phyloP scores from a whole-genome alignment of 1,284 basidiomycete genomes.

The Austroboletus niveus region DNA sequence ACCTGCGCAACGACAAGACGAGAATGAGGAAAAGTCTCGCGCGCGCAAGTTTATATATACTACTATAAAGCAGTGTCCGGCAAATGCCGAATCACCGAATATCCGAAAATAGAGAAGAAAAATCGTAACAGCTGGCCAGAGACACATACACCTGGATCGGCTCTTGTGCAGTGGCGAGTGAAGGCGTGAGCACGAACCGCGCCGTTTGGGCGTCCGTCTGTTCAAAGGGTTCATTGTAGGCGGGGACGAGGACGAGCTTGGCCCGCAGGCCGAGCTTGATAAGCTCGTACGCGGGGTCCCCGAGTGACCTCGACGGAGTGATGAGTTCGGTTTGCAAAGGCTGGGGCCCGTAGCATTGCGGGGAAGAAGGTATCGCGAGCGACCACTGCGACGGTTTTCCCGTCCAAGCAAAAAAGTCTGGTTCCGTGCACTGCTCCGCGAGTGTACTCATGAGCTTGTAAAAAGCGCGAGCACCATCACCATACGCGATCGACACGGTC shows the following conservation, averaged over 20 bases:
- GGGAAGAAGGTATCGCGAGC: slow-evolving; percentile 22
- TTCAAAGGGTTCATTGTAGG: slow-evolving; percentile 22
- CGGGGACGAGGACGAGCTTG: slow-evolving; percentile 21
- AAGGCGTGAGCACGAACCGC: slow-evolving; percentile 19
- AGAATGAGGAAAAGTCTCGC: too few relatives aligned
- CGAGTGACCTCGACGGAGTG: slow-evolving; percentile 11
- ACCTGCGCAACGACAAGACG: too few relatives aligned
- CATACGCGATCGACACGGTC: slow-evolving; percentile 23
- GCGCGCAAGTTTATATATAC: too few relatives aligned
- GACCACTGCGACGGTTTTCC: slow-evolving; percentile 27
- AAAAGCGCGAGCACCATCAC: slow-evolving; percentile 26
- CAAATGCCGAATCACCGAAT: too few relatives aligned
- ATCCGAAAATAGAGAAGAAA: too few relatives aligned
- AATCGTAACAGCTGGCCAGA: too few relatives aligned
- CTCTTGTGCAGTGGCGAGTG: slow-evolving; percentile 17
- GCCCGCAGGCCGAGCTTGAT: slow-evolving; percentile 22
- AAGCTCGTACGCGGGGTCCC: slow-evolving; percentile 24
- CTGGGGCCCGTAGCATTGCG: slow-evolving; percentile 15
- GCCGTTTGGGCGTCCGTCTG: slow-evolving; percentile 7
- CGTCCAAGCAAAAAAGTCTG: slow-evolving; percentile 25
- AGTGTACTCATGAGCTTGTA: slow-evolving; percentile 20
- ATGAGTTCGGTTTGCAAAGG: slow-evolving; percentile 10
- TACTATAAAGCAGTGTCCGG: too few relatives aligned
- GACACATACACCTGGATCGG: slow-evolving; percentile 23
- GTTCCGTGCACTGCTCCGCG: slow-evolving; percentile 19